Evolutionary conservation across 768 basidiomycete species (phyloP).

Genomic region (Sarcomyxa edulis): DNA sequence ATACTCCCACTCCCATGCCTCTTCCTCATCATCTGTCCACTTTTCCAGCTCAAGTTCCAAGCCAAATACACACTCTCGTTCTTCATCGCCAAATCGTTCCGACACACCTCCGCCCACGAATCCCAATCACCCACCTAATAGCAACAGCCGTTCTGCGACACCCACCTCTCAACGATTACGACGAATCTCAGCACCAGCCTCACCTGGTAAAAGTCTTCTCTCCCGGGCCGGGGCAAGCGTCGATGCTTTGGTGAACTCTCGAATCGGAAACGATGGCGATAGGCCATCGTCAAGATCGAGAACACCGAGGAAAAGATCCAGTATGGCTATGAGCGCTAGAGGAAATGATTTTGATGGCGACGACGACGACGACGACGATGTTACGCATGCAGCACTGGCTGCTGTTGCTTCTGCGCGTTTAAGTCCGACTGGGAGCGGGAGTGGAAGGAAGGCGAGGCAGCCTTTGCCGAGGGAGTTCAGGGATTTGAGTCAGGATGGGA

Average conservation of each 20-base stretch:
- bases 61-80: constrained; percentile 2
- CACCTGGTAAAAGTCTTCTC: constrained; percentile 16
- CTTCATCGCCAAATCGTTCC: constrained; percentile 4
- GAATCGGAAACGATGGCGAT: not conserved
- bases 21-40: constrained; percentile 14
- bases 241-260: too few species aligned
- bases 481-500: constrained; percentile 10
- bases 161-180: constrained; percentile 33
- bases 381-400: constrained; percentile 54
- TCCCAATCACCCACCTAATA: constrained; percentile 8
- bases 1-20: constrained; percentile 15
- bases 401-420: constrained; percentile 54
- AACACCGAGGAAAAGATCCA: constrained; percentile 6
- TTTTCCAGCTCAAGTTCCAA: constrained; percentile 5
- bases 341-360: constrained; percentile 21
- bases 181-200: constrained; percentile 42
- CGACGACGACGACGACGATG: constrained; percentile 28
- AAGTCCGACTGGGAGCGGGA: constrained; percentile 33
- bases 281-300: constrained; percentile 7
- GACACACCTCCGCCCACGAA: constrained; percentile 8
- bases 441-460: constrained; percentile 27
- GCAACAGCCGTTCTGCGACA: constrained; percentile 6
- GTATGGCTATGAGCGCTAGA: constrained; percentile 3
- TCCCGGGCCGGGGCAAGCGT: constrained; percentile 5
- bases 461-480: constrained; percentile 40